A percentile compares a stretch with the other conserved stretches of the same genome.
These are phyloP conservation scores for Fusarium brevicatenulatum DNA, from an alignment of 2,329 filamentous ascomycete species.

Conservation along the genomic window DNA sequence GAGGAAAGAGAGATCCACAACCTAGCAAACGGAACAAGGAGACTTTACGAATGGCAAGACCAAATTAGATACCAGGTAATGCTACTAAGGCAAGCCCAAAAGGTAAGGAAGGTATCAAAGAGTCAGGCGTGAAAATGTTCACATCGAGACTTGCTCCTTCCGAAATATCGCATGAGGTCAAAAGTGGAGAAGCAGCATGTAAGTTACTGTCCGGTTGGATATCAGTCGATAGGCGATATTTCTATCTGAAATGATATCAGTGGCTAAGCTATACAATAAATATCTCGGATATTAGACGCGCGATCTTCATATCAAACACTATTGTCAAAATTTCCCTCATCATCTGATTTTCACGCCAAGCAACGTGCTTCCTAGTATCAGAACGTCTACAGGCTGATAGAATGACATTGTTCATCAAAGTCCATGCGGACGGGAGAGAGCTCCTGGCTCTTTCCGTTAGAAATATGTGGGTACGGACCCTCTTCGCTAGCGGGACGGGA, in stretches of 20 bases:
- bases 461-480: conserved; percentile 22
- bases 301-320: not conserved
- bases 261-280: conserved; percentile 2
- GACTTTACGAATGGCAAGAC: conserved; percentile 1
- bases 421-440: not conserved
- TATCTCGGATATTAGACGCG: not conserved
- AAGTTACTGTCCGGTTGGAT: not conserved
- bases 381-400: conserved; percentile 17
- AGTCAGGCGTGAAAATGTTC: conserved; percentile 26
- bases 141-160: conserved; percentile 13
- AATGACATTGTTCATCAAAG: not conserved
- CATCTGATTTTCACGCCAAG: conserved; percentile 11
- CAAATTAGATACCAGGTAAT: not conserved
- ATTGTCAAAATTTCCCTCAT: conserved; percentile 13
- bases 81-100: not conserved
- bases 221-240: conserved; percentile 8
- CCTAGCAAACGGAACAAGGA: not conserved
- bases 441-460: conserved; percentile 24
- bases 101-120: not conserved
- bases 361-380: conserved; percentile 7
- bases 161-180: conserved; percentile 21
- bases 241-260: conserved; percentile 17
- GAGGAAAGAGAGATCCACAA: conserved; percentile 31
- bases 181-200: conserved; percentile 21
- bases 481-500: conserved; percentile 42